phyloP scores from a whole-genome alignment of 106 monocot species.

The Vanilla planifolia region DNA sequence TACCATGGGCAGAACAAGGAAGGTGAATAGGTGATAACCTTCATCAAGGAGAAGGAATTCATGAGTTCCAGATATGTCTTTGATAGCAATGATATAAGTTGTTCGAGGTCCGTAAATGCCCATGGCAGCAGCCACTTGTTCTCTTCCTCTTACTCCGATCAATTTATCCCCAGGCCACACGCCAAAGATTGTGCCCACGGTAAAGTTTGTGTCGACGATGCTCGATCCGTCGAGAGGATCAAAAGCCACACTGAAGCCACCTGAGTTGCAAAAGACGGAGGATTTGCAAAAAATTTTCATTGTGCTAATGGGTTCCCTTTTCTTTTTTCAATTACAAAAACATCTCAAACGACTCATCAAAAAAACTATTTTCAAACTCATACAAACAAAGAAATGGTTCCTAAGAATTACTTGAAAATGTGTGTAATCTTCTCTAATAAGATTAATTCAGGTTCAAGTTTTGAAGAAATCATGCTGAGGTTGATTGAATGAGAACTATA shows the following conservation, averaged over 20 bases:
- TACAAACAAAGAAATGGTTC: too few relatives aligned
- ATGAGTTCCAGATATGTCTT: slow-evolving; percentile 85
- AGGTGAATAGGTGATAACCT: slow-evolving; percentile 18
- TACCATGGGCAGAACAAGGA: too few relatives aligned
- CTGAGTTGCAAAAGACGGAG: slow-evolving; percentile 24
- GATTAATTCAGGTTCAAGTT: too few relatives aligned
- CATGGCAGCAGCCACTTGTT: slow-evolving; percentile 95
- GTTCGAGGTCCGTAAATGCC: slow-evolving; percentile 96
- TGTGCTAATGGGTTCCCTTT: too few relatives aligned
- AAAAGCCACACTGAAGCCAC: slow-evolving; percentile 95
- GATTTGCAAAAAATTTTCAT: background rate
- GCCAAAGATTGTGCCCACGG: slow-evolving; percentile 95
- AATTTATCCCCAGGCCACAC: slow-evolving; percentile 93
- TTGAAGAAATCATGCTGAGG: too few relatives aligned
- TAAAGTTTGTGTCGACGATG: slow-evolving; percentile 97
- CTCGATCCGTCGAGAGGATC: slow-evolving; percentile 97
- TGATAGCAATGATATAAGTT: slow-evolving; percentile 79
- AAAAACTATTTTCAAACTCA: too few relatives aligned
- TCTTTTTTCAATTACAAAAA: background rate
- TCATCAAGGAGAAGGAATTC: slow-evolving; percentile 98
- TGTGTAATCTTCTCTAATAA: too few relatives aligned
- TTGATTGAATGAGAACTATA: too few relatives aligned
- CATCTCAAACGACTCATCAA: too few relatives aligned
- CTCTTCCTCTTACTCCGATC: slow-evolving; percentile 54
- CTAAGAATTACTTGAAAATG: too few relatives aligned